These are phyloP conservation scores for Barnettozyma hawaiiensis DNA, from an alignment of 1,139 yeast species.

Conservation along the genomic window DNA sequence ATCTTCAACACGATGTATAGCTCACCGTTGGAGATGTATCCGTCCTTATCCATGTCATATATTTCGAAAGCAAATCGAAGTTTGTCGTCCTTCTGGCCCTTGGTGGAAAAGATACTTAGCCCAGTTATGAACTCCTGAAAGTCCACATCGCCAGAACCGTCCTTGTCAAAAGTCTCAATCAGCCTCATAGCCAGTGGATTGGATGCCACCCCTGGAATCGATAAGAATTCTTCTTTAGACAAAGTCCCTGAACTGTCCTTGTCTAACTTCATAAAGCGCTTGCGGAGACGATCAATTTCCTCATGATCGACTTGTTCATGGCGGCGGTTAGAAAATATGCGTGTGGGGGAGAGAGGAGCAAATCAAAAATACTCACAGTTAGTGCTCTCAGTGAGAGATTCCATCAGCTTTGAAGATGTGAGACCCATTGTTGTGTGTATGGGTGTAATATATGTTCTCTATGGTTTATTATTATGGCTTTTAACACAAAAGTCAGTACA, in stretches of 20 bases:
- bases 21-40: conserved; percentile 92
- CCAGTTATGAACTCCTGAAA: conserved; percentile 93
- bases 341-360: background rate
- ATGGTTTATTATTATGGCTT: background rate
- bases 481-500: too few relatives aligned
- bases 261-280: conserved; percentile 92
- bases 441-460: background rate
- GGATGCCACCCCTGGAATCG: conserved; percentile 86
- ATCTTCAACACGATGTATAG: conserved; percentile 84
- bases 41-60: conserved; percentile 94
- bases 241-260: conserved; percentile 90
- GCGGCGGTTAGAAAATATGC: conserved; percentile 3
- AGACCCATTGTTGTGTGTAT: conserved; percentile 48
- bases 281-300: conserved; percentile 86
- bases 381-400: conserved; percentile 69
- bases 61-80: conserved; percentile 86
- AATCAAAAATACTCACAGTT: conserved; percentile 47
- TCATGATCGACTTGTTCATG: conserved; percentile 56
- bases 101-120: conserved; percentile 85
- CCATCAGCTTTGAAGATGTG: conserved; percentile 60
- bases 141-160: conserved; percentile 90
- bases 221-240: conserved; percentile 82
- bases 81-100: conserved; percentile 79
- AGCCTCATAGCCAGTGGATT: conserved; percentile 88
- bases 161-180: conserved; percentile 92